Evolutionary conservation across 1,284 basidiomycete genomes (phyloP).

Genomic region (Heterobasidion occidentale): DNA sequence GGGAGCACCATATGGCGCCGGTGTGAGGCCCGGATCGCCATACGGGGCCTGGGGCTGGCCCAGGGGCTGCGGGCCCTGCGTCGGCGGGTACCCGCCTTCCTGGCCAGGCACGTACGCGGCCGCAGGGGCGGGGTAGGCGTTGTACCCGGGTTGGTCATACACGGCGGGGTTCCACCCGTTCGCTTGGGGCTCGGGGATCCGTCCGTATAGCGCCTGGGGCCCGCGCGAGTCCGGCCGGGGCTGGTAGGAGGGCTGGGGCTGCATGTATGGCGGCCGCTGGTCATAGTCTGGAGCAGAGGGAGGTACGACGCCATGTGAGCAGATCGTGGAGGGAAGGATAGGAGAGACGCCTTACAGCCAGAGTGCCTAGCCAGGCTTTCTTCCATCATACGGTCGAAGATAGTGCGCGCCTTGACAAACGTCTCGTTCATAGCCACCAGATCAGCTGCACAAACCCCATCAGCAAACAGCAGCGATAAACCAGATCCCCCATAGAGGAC

Average conservation of each 20-base stretch:
- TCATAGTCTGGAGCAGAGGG: slow-evolving; percentile 19
- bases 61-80: background rate
- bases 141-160: slow-evolving; percentile 44
- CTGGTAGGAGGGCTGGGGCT: slow-evolving; percentile 17
- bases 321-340: slow-evolving; percentile 9
- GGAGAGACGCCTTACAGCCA: slow-evolving; percentile 31
- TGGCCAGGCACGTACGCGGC: slow-evolving; percentile 23
- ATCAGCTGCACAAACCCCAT: slow-evolving; percentile 46
- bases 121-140: slow-evolving; percentile 25
- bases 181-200: slow-evolving; percentile 20
- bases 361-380: slow-evolving; percentile 74
- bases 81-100: slow-evolving; percentile 14
- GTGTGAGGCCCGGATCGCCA: too few species aligned
- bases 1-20: background rate
- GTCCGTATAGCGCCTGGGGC: slow-evolving; percentile 9
- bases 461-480: background rate
- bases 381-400: slow-evolving; percentile 90
- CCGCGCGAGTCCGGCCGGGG: slow-evolving; percentile 20
- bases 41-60: slow-evolving; percentile 13
- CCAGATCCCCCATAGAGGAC: background rate
- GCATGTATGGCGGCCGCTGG: slow-evolving; percentile 18
- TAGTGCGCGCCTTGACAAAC: slow-evolving; percentile 75
- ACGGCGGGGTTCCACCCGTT: slow-evolving; percentile 32
- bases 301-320: background rate
- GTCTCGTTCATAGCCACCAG: slow-evolving; percentile 87